Base-by-base conservation (phyloP, 2,329 filamentous ascomycete species). In the Nigrospora oryzae region DNA sequence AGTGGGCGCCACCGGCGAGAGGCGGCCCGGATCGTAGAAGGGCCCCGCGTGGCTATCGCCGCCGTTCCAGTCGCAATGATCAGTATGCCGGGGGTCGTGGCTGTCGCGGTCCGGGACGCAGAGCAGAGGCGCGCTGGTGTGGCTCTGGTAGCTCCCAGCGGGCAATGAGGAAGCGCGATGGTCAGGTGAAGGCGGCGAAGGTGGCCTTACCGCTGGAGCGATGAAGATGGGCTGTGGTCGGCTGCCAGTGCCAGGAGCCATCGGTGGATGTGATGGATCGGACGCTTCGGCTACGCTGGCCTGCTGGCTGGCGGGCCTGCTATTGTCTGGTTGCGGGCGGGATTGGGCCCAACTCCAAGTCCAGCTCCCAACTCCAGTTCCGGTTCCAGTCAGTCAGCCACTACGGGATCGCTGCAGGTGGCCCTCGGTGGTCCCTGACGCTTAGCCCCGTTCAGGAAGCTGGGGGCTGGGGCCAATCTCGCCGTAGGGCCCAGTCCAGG, bases 1-100 rank as follows among this genome's bases (percentile, higher is more conserved):
- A 38, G 56, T 54, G 33, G 58, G 51, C 31, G 55, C 54, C 28
- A 56, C 53, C 12, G 59, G 59, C n/a, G 57, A 60, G 19, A 62
- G 52, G 43, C 58, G 57, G 45, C 56, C 56, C 40, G 58, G 48
- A 38, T 61, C 59, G 54, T 60, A 59, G 45, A 56, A 57, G 15
- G 52, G 46, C 47, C 52, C 51, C 19, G 44, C 43, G 8, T 36
- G n/a, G 16, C 38, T 35, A 17, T 46, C 32, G 44, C 16, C 16
- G 35, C 36, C 19, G 43, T 43, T 28, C n/a, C 17, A 33, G 28
- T 48, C 48, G 38, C 40, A 7, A 44, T 46, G n/a, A 31, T n/a
- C 17, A 7, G 30, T 19, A 28, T 4, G 23, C 28, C 28, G 8
- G 14, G 11, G 17, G 12, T 12, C 30, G 17, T 19, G 44, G 30